Conservation (phyloP, 345 rosid genomes). For the Limnanthes douglasii region DNA sequence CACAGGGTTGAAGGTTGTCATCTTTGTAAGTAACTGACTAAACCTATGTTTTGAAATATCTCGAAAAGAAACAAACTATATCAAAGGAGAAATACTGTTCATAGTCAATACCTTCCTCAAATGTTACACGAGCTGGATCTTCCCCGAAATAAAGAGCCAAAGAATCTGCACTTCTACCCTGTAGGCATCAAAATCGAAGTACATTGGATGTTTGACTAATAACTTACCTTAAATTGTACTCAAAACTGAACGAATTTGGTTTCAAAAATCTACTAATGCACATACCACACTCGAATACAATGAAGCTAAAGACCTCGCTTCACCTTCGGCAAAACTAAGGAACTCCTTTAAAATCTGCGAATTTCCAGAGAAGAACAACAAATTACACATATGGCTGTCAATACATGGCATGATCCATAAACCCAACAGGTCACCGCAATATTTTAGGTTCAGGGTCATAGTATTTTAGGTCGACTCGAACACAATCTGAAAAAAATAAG, state of each 20-base stretch:
- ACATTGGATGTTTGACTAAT: no score
- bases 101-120: conserved; percentile 93
- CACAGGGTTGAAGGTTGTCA: no score
- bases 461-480: no score
- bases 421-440: background rate
- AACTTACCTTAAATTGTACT: no score
- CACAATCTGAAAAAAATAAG: no score
- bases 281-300: conserved; percentile 64
- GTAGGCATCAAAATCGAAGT: conserved; percentile 9
- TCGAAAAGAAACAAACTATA: background rate
- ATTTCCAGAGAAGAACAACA: conserved; percentile 13
- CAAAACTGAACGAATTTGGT: background rate
- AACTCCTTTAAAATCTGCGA: conserved; percentile 51
- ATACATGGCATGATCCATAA: no score
- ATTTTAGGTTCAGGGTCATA: background rate
- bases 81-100: background rate
- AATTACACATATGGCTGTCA: no score
- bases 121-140: conserved; percentile 82
- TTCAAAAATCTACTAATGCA: conserved; percentile 7
- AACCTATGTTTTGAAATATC: background rate
- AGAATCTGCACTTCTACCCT: conserved; percentile 83
- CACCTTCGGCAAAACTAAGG: conserved; percentile 59
- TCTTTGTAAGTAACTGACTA: background rate
- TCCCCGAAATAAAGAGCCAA: conserved; percentile 79
- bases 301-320: conserved; percentile 54